phyloP scores from a whole-genome alignment of 2,329 filamentous ascomycete species.

The Diplodia corticola region DNA sequence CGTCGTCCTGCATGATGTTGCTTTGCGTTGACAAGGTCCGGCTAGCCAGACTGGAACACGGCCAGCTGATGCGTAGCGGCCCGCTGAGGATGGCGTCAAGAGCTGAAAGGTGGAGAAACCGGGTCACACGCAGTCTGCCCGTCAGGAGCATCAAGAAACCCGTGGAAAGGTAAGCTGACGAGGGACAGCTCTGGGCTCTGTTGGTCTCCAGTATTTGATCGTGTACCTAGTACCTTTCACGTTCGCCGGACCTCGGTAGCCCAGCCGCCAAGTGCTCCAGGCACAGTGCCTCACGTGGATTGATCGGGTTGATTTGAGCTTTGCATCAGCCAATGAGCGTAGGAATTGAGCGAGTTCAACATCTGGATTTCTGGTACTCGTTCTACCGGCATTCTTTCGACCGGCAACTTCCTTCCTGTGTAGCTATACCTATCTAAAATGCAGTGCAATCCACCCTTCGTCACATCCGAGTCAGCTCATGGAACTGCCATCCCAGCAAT shows the following conservation, averaged over 20 bases:
- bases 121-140: conserved; percentile 12
- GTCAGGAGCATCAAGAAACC: background rate
- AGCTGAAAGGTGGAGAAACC: conserved; percentile 6
- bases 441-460: background rate
- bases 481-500: background rate
- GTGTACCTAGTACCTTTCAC: background rate
- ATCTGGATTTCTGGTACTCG: background rate
- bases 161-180: conserved; percentile 13
- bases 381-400: background rate
- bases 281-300: background rate
- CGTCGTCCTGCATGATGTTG: conserved; percentile 11
- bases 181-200: background rate
- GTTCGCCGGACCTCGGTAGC: conserved; percentile 4
- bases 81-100: background rate
- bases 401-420: background rate
- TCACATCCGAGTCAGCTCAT: background rate
- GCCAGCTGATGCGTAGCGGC: background rate
- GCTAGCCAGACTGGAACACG: conserved; percentile 1
- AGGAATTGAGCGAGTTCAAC: background rate
- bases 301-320: background rate
- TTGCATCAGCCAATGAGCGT: background rate
- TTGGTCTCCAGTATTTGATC: background rate
- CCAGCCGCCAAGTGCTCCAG: background rate
- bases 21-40: conserved; percentile 8
- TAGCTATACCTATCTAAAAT: background rate